Percentiles rank a stretch among this genome's conserved stretches.
These are phyloP conservation scores for Copromyces sp. DNA, from an alignment of 495 filamentous ascomycete genomes.

Conservation along the genomic window DNA sequence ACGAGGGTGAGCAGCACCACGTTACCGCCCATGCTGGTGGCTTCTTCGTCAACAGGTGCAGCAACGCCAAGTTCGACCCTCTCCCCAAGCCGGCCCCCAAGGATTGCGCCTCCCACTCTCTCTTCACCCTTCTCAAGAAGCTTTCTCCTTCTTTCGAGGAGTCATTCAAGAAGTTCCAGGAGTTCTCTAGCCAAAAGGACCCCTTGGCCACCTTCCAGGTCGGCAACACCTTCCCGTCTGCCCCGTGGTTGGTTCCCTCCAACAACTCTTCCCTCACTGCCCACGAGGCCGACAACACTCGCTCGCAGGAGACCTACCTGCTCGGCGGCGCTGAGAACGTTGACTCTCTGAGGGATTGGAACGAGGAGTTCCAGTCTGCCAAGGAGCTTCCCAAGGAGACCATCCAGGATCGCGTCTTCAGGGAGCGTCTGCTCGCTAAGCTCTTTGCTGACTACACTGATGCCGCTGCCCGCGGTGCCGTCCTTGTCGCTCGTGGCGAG, in stretches of 20 bases:
- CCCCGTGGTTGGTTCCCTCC: constrained; percentile 80
- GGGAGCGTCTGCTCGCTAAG: constrained; percentile 87
- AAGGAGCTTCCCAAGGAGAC: constrained; percentile 85
- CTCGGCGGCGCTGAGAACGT: constrained; percentile 83
- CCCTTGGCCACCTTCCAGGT: constrained; percentile 88
- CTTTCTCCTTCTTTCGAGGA: constrained; percentile 74
- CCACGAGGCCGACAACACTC: constrained; percentile 74
- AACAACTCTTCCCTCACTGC: constrained; percentile 49
- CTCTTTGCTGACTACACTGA: constrained; percentile 97
- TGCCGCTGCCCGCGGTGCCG: constrained; percentile 85
- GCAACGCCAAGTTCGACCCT: constrained; percentile 87
- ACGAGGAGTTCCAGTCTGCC: constrained; percentile 97
- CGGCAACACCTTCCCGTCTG: constrained; percentile 83
- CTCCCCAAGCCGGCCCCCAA: constrained; percentile 64
- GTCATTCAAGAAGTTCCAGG: constrained; percentile 65
- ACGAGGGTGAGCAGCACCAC: constrained; percentile 86
- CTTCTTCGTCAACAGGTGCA: constrained; percentile 92
- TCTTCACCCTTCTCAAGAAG: constrained; percentile 65
- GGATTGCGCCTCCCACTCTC: constrained; percentile 65
- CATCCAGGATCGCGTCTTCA: constrained; percentile 92
- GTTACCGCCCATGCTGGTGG: constrained; percentile 88
- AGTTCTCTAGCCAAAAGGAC: constrained; percentile 72
- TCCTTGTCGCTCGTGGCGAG: constrained; percentile 86
- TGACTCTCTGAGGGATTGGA: constrained; percentile 94
- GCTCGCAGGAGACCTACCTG: constrained; percentile 87